Percentiles rank a stretch among this genome's conserved stretches.
Evolutionary conservation across 1,284 basidiomycete genomes (phyloP).

Genomic region (Heliocybe sulcata): DNA sequence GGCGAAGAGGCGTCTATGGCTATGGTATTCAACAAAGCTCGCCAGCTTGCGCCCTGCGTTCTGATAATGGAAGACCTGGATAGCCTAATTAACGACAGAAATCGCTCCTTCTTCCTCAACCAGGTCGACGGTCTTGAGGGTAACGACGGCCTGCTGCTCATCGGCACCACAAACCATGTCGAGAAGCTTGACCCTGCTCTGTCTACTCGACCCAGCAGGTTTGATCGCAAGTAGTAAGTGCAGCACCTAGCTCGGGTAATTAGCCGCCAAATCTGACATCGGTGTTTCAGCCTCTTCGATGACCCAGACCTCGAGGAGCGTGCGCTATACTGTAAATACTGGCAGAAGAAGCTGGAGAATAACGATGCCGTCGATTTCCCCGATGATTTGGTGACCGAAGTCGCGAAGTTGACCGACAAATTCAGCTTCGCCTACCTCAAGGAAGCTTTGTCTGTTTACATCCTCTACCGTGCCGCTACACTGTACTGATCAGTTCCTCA

Average conservation of each 20-base stretch:
- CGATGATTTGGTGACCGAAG: slow-evolving; percentile 48
- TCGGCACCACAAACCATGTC: slow-evolving; percentile 81
- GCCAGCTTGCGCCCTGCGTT: slow-evolving; percentile 64
- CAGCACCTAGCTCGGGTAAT: neutral
- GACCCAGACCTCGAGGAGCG: slow-evolving; percentile 62
- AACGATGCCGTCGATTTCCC: slow-evolving; percentile 62
- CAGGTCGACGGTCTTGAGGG: slow-evolving; percentile 69
- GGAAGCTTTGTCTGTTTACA: slow-evolving; percentile 65
- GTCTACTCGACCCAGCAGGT: slow-evolving; percentile 71
- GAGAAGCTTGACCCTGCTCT: slow-evolving; percentile 71
- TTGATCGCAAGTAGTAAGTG: slow-evolving; percentile 73
- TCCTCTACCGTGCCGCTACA: neutral
- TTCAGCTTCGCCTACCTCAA: slow-evolving; percentile 84
- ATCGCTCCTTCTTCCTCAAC: slow-evolving; percentile 82
- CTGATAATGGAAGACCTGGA: slow-evolving; percentile 79
- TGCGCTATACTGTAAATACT: slow-evolving; percentile 61
- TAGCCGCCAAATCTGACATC: slow-evolving; percentile 1
- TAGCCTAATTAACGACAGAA: slow-evolving; percentile 66
- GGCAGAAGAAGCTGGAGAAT: slow-evolving; percentile 63
- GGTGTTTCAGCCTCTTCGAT: slow-evolving; percentile 42
- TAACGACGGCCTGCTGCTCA: slow-evolving; percentile 73
- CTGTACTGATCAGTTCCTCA: slow-evolving; percentile 3
- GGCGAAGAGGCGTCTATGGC: slow-evolving; percentile 68
- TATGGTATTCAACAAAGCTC: slow-evolving; percentile 57
- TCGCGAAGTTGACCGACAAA: slow-evolving; percentile 49